Evolutionary conservation across 2,329 filamentous ascomycete genomes (phyloP).

Genomic region (Xylariaceae sp.): DNA sequence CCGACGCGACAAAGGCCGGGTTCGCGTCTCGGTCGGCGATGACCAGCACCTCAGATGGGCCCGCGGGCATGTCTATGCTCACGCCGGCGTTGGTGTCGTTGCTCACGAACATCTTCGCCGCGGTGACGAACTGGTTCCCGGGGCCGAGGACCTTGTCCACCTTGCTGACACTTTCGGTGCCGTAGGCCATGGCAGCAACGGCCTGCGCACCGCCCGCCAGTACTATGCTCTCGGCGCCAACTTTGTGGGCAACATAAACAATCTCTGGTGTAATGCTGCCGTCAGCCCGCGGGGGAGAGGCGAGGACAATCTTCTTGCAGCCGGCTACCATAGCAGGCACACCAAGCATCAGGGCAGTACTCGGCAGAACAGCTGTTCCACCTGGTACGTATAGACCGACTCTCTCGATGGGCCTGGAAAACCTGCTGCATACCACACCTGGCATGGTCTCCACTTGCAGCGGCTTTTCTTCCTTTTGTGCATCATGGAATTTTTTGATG

Average conservation of each 20-base stretch:
- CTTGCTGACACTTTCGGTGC: slow-evolving; percentile 87
- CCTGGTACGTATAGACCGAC: slow-evolving; percentile 97
- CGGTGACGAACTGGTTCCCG: slow-evolving; percentile 97
- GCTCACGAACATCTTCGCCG: slow-evolving; percentile 95
- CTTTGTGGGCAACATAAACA: slow-evolving; percentile 94
- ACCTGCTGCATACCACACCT: slow-evolving; percentile 88
- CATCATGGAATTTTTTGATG: slow-evolving; percentile 87
- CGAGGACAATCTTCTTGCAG: slow-evolving; percentile 89
- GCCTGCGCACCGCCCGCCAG: slow-evolving; percentile 93
- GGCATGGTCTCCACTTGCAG: slow-evolving; percentile 95
- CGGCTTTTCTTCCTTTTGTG: slow-evolving; percentile 77
- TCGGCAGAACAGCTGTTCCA: slow-evolving; percentile 93
- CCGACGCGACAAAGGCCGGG: slow-evolving; percentile 87
- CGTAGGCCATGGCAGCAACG: slow-evolving; percentile 93
- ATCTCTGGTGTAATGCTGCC: slow-evolving; percentile 93
- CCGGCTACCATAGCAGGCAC: slow-evolving; percentile 97
- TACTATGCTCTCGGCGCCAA: slow-evolving; percentile 92
- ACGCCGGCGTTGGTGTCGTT: slow-evolving; percentile 96
- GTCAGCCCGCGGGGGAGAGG: slow-evolving; percentile 82
- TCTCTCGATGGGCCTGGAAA: slow-evolving; percentile 83
- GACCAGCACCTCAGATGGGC: slow-evolving; percentile 68
- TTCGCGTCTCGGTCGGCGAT: slow-evolving; percentile 80
- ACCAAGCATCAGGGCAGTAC: slow-evolving; percentile 94
- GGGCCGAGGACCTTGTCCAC: slow-evolving; percentile 98
- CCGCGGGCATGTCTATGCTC: slow-evolving; percentile 97